These are phyloP conservation scores for Eucalyptus decipiens DNA, from an alignment of 345 rosid genomes.

Conservation along the genomic window DNA sequence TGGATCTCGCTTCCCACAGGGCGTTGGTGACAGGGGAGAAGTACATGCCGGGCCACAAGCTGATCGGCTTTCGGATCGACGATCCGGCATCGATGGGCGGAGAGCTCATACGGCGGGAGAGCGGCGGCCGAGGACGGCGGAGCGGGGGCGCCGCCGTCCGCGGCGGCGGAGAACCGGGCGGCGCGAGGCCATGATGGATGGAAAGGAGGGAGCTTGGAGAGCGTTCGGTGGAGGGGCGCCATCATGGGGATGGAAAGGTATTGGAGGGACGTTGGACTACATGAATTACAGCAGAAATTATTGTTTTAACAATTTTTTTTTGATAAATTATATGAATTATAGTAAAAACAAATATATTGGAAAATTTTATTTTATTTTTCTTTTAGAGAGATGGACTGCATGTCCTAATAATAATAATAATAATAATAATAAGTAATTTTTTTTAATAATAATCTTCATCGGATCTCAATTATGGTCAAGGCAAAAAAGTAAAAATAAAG, in stretches of 20 bases:
- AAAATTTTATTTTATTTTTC: too few species aligned
- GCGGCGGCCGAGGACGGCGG: background rate
- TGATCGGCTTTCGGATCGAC: conserved; percentile 65
- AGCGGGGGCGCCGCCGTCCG: background rate
- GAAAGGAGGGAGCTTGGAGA: background rate
- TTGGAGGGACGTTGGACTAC: background rate
- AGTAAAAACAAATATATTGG: too few species aligned
- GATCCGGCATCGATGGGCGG: conserved; percentile 72
- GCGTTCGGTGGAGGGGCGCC: background rate
- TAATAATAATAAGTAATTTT: too few species aligned
- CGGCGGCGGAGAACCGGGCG: background rate
- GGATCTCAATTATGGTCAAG: too few species aligned
- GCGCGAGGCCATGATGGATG: background rate
- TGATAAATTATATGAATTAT: too few species aligned
- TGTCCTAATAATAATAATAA: background rate
- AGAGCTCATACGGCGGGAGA: background rate
- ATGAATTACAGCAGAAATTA: too few species aligned
- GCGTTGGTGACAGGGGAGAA: conserved; percentile 91
- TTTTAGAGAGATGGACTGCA: too few species aligned
- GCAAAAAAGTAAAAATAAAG: too few species aligned
- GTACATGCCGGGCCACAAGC: conserved; percentile 95
- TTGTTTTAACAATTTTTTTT: too few species aligned
- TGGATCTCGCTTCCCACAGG: conserved; percentile 81
- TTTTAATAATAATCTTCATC: background rate
- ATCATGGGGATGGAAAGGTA: background rate